Conservation (phyloP, 805 yeast species). For the Tanozyma kutaoensis region DNA sequence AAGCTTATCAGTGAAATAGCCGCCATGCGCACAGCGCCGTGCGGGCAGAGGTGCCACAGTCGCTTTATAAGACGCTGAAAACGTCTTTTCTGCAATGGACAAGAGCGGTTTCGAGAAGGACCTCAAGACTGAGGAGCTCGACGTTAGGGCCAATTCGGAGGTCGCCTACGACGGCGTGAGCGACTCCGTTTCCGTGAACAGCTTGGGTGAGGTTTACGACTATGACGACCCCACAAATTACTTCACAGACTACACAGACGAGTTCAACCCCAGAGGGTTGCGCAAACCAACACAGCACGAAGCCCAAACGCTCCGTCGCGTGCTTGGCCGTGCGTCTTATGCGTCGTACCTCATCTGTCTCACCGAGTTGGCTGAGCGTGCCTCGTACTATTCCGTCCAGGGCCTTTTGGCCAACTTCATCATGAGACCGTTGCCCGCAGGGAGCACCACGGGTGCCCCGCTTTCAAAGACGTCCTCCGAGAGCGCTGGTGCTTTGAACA, state of each 20-base stretch:
- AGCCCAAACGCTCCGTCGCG: conserved; percentile 13
- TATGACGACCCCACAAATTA: conserved; percentile 7
- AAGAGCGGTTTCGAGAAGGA: too few relatives aligned
- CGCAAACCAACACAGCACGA: conserved; percentile 19
- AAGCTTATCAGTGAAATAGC: too few relatives aligned
- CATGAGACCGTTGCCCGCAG: conserved; percentile 37
- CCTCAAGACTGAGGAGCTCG: too few relatives aligned
- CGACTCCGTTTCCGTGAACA: background rate
- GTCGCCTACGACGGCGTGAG: too few relatives aligned
- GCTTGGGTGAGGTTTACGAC: conserved; percentile 5
- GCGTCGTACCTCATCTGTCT: conserved; percentile 34
- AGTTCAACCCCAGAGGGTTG: conserved; percentile 23
- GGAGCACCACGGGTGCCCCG: conserved; percentile 33
- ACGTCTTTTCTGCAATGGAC: too few relatives aligned
- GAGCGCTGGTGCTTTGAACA: conserved; percentile 36
- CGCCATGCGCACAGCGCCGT: too few relatives aligned
- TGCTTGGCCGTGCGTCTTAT: conserved; percentile 34
- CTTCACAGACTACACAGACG: conserved; percentile 13
- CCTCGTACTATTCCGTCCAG: conserved; percentile 35
- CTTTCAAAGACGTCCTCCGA: conserved; percentile 13
- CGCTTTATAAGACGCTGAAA: too few relatives aligned
- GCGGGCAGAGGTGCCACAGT: too few relatives aligned
- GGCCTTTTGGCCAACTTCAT: conserved; percentile 34
- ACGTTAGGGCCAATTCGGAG: too few relatives aligned
- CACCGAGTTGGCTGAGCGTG: conserved; percentile 40